Evolutionary conservation across 805 yeast species (phyloP), one percentile per base, ranked within the genome.

Genomic region (Yamadazyma scolyti): DNA sequence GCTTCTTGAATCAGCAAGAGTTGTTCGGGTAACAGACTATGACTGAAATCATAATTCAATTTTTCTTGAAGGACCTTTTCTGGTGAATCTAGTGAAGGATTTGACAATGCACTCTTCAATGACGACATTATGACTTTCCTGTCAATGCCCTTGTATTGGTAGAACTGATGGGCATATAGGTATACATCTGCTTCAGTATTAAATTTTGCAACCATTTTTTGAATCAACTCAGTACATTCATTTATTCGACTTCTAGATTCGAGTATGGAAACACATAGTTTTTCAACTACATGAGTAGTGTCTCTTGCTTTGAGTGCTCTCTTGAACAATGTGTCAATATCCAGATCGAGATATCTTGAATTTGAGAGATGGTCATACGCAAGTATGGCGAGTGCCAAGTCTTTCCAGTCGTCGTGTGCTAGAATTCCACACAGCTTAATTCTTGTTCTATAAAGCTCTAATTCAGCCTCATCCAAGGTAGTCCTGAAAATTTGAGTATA

Each of bases 11-110:
- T n/a, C n/a, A n/a, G n/a, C n/a, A n/a, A n/a, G n/a, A n/a, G n/a
- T n/a, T n/a, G n/a, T n/a, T n/a, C n/a, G n/a, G n/a, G n/a, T n/a
- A n/a, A n/a, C n/a, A n/a, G n/a, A n/a, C n/a, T n/a, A n/a, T n/a
- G n/a, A n/a, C n/a, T n/a, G n/a, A n/a, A n/a, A n/a, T 60, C 65
- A 40, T 48, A 68, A 3, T 56, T 44, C 9, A 58, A 27, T 54
- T 70, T 67, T 36, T 68, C 78, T 28, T 70, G 71, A 9, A 64
- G 40, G 4, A 75, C 36, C 30, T 68, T 52, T 28, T 74, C 77
- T 1, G 80, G 78, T 67, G 68, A 57, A 40, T 75, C 82, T 22
- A 76, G 31, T 1, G 31, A 24, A 1, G 56, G 43, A 8, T 43
- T 28, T 9, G 39, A 34, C 3, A 62, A 34, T 0, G 73, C 74